These are phyloP conservation scores for Dichotomopilus funicola DNA, from an alignment of 2,329 filamentous ascomycete species.

Conservation along the genomic window DNA sequence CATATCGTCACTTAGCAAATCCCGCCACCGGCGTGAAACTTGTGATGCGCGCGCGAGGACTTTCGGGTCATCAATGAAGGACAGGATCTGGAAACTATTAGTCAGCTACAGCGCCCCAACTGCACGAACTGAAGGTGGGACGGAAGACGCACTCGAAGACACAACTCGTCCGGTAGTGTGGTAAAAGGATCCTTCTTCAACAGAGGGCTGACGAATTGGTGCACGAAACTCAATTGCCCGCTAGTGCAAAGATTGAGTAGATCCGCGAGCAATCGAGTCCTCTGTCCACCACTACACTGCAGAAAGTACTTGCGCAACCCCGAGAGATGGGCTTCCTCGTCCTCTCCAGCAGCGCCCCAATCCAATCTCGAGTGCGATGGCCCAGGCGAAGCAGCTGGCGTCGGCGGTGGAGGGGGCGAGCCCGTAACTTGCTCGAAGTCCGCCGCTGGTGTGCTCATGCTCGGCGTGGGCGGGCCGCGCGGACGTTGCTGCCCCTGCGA, in stretches of 20 bases:
- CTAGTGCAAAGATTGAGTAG: slow-evolving; percentile 91
- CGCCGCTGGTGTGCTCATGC: slow-evolving; percentile 57
- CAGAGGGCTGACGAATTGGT: slow-evolving; percentile 88
- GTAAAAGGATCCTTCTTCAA: slow-evolving; percentile 96
- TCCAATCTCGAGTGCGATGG: slow-evolving; percentile 57
- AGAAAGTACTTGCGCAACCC: slow-evolving; percentile 76
- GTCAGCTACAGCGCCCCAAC: slow-evolving; percentile 8
- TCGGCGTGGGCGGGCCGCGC: slow-evolving; percentile 58
- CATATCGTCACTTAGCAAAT: slow-evolving; percentile 90
- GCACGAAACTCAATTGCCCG: slow-evolving; percentile 90
- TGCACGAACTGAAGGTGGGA: background rate
- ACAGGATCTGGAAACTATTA: slow-evolving; percentile 62
- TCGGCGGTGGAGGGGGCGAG: slow-evolving; percentile 58
- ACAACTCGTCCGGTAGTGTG: slow-evolving; percentile 85
- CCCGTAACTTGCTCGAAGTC: slow-evolving; percentile 57
- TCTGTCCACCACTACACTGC: slow-evolving; percentile 66
- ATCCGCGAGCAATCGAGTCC: slow-evolving; percentile 77
- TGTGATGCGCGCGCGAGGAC: slow-evolving; percentile 89
- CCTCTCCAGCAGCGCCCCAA: slow-evolving; percentile 71
- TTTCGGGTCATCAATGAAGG: slow-evolving; percentile 94
- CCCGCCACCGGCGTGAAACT: slow-evolving; percentile 91
- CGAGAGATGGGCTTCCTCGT: slow-evolving; percentile 76
- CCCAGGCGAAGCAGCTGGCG: slow-evolving; percentile 58
- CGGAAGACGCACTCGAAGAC: slow-evolving; percentile 65
- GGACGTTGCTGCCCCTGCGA: slow-evolving; percentile 37